Evolutionary conservation across 768 basidiomycete genomes (phyloP), one percentile per base, ranked within the genome.

Genomic region (Cystobasidium tubakii): DNA sequence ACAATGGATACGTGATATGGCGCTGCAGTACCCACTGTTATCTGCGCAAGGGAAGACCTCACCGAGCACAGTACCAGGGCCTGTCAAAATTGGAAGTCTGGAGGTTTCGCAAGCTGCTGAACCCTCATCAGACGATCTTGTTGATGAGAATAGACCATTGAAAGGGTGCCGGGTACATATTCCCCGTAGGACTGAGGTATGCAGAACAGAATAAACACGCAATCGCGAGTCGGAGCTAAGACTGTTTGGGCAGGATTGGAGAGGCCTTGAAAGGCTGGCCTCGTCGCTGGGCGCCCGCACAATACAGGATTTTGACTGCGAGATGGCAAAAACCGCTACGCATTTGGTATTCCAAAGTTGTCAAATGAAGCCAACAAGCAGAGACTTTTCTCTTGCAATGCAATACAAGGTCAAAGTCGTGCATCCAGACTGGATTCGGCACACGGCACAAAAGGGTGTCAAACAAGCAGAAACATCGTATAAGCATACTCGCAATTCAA

Each of bases 401-500:
- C 34, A 75, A 33, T 1, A n/a, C n/a, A 44, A 50, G 12, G 19
- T 33, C 25, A 34, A 42, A 42, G 53, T 75, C 34, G 66, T 69
- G 1, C 74, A 75, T 29, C 74, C 74, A n/a, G 29, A 39, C 13
- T 75, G 74, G 74, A 10, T 75, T 13, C 39, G 23, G 10, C 33
- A 29, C 19, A 67, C 66, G 29, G 33, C 31, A 17, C 21, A 53
- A 36, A 31, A 44, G 55, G 39, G 57, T 25, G 3, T 31, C n/a
- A 54, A 69, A 29, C 25, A 62, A 21, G 50, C 54, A n/a, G 74
- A 75, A 44, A 33, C 19, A 6, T 46, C 66, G 10, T 75, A 72
- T 31, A 67, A 57, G 34, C 70, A 72, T 42, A 75, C 74, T 44
- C 33, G 53, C 50, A 36, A 62, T 31, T 36, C 69, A 3, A 71